Evolutionary conservation across 257 asterid species (phyloP).

Genomic region (Ballota nigra): DNA sequence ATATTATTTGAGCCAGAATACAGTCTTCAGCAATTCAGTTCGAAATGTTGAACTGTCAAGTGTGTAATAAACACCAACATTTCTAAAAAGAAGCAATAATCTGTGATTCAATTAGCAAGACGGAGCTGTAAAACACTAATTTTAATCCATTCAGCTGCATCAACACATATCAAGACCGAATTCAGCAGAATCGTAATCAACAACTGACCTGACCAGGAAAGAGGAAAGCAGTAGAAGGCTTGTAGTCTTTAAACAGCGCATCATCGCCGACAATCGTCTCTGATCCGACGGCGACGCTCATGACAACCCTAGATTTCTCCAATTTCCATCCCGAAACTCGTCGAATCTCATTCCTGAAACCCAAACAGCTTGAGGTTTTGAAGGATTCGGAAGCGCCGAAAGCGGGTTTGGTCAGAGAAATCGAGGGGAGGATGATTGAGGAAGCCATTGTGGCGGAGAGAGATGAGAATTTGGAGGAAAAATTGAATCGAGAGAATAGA

Average conservation of each 20-base stretch:
- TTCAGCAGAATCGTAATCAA: background rate
- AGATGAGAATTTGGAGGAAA: background rate
- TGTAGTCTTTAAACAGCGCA: constrained; percentile 65
- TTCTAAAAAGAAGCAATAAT: constrained; percentile 10
- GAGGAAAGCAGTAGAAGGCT: constrained; percentile 81
- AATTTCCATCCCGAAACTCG: constrained; percentile 37
- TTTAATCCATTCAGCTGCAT: constrained; percentile 11
- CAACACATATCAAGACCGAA: background rate
- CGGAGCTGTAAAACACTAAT: constrained; percentile 9
- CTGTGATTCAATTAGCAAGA: constrained; percentile 12
- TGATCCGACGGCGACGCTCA: constrained; percentile 75
- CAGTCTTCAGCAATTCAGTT: constrained; percentile 5
- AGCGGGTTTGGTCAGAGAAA: constrained; percentile 38
- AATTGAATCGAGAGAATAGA: constrained; percentile 24
- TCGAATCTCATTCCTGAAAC: constrained; percentile 45
- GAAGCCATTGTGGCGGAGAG: constrained; percentile 45
- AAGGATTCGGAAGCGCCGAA: constrained; percentile 30
- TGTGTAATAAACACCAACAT: constrained; percentile 8
- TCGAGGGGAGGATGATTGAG: constrained; percentile 54
- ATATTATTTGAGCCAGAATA: background rate
- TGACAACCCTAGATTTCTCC: constrained; percentile 61
- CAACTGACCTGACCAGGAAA: constrained; percentile 92
- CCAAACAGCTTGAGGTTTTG: constrained; percentile 35
- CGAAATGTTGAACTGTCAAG: constrained; percentile 2
- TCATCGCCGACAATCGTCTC: constrained; percentile 55